Base-by-base conservation (phyloP, 208 protist species). In the Crithidia expoeki region DNA sequence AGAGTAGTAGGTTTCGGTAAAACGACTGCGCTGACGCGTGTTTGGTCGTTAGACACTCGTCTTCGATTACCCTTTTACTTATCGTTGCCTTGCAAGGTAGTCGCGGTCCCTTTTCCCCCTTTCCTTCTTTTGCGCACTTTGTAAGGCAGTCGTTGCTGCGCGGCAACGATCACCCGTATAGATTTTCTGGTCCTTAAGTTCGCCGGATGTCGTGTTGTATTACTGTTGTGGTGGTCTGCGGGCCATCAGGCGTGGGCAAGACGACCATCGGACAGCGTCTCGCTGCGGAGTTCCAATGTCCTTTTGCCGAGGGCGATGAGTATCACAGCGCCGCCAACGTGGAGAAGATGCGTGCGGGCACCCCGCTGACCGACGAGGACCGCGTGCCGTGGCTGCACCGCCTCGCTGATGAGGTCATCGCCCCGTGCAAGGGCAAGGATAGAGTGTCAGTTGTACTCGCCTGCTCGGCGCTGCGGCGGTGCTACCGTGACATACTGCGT, bases 241-340 rank as follows among this genome's bases (percentile, higher is more conserved):
- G 92, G 21, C 81, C 86, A 2, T 92, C 78, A 2, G 92, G 88
- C 52, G 71, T 74, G 23, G 92, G 92, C 17, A 96, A 96, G 73
- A 88, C 74, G 17, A 96, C 89, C 4, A 81, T 94, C 53, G 90
- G 74, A 9, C 40, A 34, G n/a, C 44, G 28, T 6, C 71, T 96
- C 11, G 87, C 91, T 2, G 32, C 60, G 4, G 46, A 55, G 10
- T 59, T 96, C 2, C 33, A 73, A 38, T 85, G 70, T 56, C 40
- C 21, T 19, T 94, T 94, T 38, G 65, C 44, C 16, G 88, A 96
- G 47, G 90, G 82, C 7, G 92, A 96, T 34, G 75, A 89, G 34
- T 94, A 84, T 53, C 90, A 95, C 76, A 78, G 72, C 21, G 66
- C 36, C 4, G 74, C 28, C 16, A 94, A 88, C 40, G 66, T 82